These are phyloP conservation scores for Brachypodium distachyon DNA, from an alignment of 202 grass and related monocot species.

Conservation along the genomic window DNA sequence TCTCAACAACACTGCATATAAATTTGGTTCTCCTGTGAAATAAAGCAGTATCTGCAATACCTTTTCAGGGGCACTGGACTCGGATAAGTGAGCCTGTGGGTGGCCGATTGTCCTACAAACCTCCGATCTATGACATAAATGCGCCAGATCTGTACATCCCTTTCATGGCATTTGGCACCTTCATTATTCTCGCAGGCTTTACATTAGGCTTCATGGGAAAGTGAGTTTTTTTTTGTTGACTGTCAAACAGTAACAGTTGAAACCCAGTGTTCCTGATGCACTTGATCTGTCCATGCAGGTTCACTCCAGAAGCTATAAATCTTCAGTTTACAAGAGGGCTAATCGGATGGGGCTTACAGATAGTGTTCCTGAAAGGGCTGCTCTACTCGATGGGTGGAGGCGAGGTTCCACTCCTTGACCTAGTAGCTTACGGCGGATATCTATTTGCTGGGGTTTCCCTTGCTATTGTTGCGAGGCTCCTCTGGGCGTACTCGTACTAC, in stretches of 20 bases:
- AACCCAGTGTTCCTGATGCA: not conserved
- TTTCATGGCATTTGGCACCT: slow-evolving; percentile 90
- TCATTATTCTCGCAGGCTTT: slow-evolving; percentile 68
- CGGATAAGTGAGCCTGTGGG: slow-evolving; percentile 86
- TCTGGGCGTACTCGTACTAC: slow-evolving; percentile 60
- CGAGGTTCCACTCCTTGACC: slow-evolving; percentile 67
- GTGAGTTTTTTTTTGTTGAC: slow-evolving; percentile 27
- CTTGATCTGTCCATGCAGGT: slow-evolving; percentile 16
- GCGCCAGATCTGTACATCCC: slow-evolving; percentile 94
- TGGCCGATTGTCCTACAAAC: slow-evolving; percentile 72
- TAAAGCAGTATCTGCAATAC: not conserved
- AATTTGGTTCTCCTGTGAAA: not conserved
- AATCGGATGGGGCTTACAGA: slow-evolving; percentile 66
- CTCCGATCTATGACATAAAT: slow-evolving; percentile 90
- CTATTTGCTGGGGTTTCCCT: slow-evolving; percentile 52
- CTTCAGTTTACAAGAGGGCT: slow-evolving; percentile 59
- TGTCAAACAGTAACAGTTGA: not conserved
- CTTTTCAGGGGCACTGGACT: slow-evolving; percentile 84
- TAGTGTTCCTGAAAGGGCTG: slow-evolving; percentile 49
- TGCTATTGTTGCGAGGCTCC: slow-evolving; percentile 31
- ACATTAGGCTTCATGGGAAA: slow-evolving; percentile 73
- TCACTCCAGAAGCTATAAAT: slow-evolving; percentile 73
- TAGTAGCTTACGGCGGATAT: slow-evolving; percentile 70
- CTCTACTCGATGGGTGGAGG: slow-evolving; percentile 59
- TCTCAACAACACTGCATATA: not conserved